Conservation (phyloP, 805 yeast genomes). For the Saccharomyces paradoxus region DNA sequence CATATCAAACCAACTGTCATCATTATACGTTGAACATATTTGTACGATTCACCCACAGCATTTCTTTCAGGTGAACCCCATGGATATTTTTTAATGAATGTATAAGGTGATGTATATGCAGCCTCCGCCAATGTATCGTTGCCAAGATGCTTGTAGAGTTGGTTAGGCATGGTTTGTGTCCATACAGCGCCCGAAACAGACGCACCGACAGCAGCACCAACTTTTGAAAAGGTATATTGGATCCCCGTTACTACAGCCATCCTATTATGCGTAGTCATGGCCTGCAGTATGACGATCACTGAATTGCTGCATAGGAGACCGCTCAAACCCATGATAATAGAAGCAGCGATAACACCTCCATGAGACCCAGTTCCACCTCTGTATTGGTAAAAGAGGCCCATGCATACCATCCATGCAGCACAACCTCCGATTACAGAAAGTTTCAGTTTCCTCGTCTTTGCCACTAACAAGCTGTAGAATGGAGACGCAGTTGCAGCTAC, state of each 20-base stretch:
- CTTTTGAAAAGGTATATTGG: slow-evolving; percentile 37
- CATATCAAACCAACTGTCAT: slow-evolving; percentile 38
- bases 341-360: slow-evolving; percentile 42
- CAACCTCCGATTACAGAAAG: slow-evolving; percentile 50
- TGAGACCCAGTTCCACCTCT: slow-evolving; percentile 46
- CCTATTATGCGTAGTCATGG: not conserved
- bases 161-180: not conserved
- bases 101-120: slow-evolving; percentile 45
- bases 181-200: slow-evolving; percentile 28
- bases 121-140: slow-evolving; percentile 23
- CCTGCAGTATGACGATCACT: not conserved
- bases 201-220: slow-evolving; percentile 60
- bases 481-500: slow-evolving; percentile 45
- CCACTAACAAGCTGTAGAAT: slow-evolving; percentile 34
- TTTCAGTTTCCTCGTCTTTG: slow-evolving; percentile 33
- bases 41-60: slow-evolving; percentile 46
- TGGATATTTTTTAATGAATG: slow-evolving; percentile 37
- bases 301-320: not conserved
- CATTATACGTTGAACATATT: slow-evolving; percentile 44
- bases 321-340: not conserved
- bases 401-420: slow-evolving; percentile 44
- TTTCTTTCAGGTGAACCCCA: slow-evolving; percentile 53
- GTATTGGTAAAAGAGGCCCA: slow-evolving; percentile 42
- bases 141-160: not conserved
- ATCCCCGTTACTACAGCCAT: not conserved